These are phyloP conservation scores for Leccinum griseonigrum DNA, from an alignment of 1,284 basidiomycete genomes.

Conservation along the genomic window DNA sequence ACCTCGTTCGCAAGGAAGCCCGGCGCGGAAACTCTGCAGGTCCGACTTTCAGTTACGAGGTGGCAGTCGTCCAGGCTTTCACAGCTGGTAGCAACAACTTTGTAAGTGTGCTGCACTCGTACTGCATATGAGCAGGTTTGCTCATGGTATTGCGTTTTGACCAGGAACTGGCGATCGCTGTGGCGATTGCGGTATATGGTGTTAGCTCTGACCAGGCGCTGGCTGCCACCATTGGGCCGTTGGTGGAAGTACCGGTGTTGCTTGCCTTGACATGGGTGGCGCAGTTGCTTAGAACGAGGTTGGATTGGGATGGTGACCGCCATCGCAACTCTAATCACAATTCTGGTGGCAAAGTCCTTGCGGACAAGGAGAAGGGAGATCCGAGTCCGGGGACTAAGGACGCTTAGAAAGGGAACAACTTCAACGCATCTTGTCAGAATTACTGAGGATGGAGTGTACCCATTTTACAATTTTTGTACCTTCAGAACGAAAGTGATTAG, in stretches of 20 bases:
- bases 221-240: constrained; percentile 75
- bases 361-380: constrained; percentile 4
- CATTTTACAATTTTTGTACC: too few species aligned
- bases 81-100: constrained; percentile 59
- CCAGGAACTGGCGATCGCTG: constrained; percentile 80
- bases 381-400: not conserved
- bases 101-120: constrained; percentile 29
- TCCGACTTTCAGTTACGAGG: constrained; percentile 56
- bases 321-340: not conserved
- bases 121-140: not conserved
- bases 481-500: too few species aligned
- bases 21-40: constrained; percentile 17
- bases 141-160: not conserved
- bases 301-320: constrained; percentile 41
- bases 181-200: constrained; percentile 78
- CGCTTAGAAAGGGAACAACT: too few species aligned
- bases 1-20: constrained; percentile 36
- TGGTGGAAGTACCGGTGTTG: constrained; percentile 80
- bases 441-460: too few species aligned
- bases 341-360: not conserved
- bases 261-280: constrained; percentile 72
- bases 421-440: too few species aligned
- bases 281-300: constrained; percentile 46
- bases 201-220: constrained; percentile 72
- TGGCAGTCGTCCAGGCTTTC: constrained; percentile 69